A percentile compares a stretch with the other conserved stretches of the same genome.
Conservation (phyloP, 1,284 basidiomycete species). For the Leccinum fuscescens region DNA sequence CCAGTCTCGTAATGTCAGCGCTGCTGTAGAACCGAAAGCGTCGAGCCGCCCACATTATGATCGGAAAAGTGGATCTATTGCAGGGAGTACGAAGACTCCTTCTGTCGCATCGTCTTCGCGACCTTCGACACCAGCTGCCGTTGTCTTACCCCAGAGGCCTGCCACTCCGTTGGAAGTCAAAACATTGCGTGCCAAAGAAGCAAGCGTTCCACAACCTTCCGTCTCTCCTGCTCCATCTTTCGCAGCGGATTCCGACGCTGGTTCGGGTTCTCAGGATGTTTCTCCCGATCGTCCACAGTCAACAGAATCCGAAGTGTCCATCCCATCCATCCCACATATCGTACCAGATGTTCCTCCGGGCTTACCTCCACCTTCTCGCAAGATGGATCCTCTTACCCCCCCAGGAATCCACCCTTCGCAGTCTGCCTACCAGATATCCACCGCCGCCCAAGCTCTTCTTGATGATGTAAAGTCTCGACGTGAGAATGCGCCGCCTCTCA, state of each 20-base stretch:
- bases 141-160: constrained; percentile 42
- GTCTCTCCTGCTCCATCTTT: constrained; percentile 51
- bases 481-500: constrained; percentile 50
- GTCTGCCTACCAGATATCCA: constrained; percentile 83
- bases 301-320: constrained; percentile 41
- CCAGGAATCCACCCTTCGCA: constrained; percentile 56
- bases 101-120: constrained; percentile 61
- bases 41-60: constrained; percentile 36
- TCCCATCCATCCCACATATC: constrained; percentile 45
- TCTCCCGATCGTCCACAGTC: constrained; percentile 47
- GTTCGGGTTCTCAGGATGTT: constrained; percentile 38
- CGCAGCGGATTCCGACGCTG: constrained; percentile 40
- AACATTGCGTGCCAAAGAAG: constrained; percentile 41
- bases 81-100: constrained; percentile 40
- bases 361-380: constrained; percentile 52
- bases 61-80: constrained; percentile 35
- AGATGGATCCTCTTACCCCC: constrained; percentile 50
- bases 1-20: constrained; percentile 36
- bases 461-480: constrained; percentile 81
- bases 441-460: constrained; percentile 76
- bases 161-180: constrained; percentile 47
- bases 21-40: constrained; percentile 38
- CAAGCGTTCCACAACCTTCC: constrained; percentile 37
- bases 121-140: constrained; percentile 55
- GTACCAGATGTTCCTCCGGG: constrained; percentile 55